phyloP scores from a whole-genome alignment of 805 yeast genomes.

The Sungouiozyma ichnusensis region DNA sequence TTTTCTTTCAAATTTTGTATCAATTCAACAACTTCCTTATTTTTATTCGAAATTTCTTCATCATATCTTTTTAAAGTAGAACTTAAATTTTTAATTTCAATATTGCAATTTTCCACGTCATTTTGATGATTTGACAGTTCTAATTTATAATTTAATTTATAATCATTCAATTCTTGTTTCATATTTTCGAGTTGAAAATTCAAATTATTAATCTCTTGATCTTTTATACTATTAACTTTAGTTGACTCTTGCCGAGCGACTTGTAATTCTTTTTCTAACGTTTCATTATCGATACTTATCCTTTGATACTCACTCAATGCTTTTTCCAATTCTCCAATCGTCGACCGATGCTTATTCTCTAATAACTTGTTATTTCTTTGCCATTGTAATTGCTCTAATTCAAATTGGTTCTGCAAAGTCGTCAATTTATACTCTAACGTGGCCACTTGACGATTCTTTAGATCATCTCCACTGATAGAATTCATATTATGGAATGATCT shows the following conservation, averaged over 20 bases:
- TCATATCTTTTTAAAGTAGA: conserved; percentile 16
- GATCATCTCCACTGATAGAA: neutral
- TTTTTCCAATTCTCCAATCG: conserved; percentile 21
- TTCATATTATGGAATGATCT: neutral
- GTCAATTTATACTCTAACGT: conserved; percentile 30
- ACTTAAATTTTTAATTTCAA: conserved; percentile 14
- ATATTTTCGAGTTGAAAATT: conserved; percentile 25
- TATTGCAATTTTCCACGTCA: conserved; percentile 9
- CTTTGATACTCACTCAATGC: conserved; percentile 10
- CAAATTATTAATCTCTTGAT: conserved; percentile 28
- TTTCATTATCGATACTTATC: conserved; percentile 25
- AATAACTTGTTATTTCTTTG: conserved; percentile 15
- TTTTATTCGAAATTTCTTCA: conserved; percentile 16
- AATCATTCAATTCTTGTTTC: conserved; percentile 28
- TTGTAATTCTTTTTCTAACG: conserved; percentile 12
- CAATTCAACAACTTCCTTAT: conserved; percentile 15
- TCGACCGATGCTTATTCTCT: conserved; percentile 28
- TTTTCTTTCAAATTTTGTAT: conserved; percentile 14
- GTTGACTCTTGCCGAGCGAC: conserved; percentile 8
- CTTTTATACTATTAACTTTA: conserved; percentile 15
- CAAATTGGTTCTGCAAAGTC: conserved; percentile 32
- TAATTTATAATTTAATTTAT: conserved; percentile 28
- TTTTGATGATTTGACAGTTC: conserved; percentile 9
- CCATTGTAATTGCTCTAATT: conserved; percentile 19
- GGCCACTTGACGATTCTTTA: conserved; percentile 18